Conservation (phyloP, 2,329 filamentous ascomycete genomes). For the Byssochlamys sp. region DNA sequence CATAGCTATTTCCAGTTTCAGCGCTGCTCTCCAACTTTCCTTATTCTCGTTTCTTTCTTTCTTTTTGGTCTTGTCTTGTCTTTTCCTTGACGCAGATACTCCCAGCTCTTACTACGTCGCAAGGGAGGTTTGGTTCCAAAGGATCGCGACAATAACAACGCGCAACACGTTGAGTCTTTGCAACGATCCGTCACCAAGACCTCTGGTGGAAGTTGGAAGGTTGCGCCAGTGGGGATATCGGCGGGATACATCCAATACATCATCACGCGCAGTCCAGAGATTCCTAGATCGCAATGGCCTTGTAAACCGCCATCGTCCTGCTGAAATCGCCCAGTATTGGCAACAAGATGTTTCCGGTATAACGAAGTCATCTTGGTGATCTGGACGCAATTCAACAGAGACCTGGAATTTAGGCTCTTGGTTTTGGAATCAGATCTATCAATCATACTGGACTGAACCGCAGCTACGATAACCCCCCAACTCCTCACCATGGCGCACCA, state of each 20-base stretch:
- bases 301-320: not conserved
- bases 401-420: not conserved
- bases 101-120: not conserved
- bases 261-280: not conserved
- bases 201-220: not conserved
- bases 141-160: not conserved
- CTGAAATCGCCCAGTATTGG: not conserved
- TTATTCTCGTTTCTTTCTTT: conserved; percentile 4
- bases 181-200: not conserved
- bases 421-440: not conserved
- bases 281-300: not conserved
- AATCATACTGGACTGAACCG: not conserved
- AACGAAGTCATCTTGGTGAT: not conserved
- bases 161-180: not conserved
- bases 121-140: not conserved
- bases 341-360: not conserved
- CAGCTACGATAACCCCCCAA: not conserved
- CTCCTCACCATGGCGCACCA: conserved; percentile 27
- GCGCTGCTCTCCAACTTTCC: not conserved
- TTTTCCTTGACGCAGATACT: not conserved
- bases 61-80: not conserved
- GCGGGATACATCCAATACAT: not conserved
- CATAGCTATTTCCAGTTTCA: not conserved
- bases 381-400: not conserved
- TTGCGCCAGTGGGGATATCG: not conserved